phyloP scores from a whole-genome alignment of 2,329 filamentous ascomycete species.

The Didymella arachidicola region DNA sequence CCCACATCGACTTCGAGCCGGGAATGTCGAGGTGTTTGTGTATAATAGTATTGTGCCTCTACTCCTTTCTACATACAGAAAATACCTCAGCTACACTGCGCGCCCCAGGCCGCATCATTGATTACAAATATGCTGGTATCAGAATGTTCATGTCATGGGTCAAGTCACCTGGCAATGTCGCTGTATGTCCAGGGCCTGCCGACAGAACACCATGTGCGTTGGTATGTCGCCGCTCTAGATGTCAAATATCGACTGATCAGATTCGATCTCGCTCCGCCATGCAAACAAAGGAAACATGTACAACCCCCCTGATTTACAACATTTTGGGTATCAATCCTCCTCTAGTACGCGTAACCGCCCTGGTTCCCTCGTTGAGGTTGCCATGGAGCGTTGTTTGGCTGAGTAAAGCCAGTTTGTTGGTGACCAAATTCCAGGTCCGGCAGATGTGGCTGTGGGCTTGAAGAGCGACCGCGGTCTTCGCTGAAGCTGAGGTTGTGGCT shows the following conservation, averaged over 20 bases:
- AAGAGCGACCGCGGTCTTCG: constrained; percentile 29
- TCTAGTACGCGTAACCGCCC: constrained; percentile 39
- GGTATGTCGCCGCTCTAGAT: constrained; percentile 20
- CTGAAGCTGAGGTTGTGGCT: constrained; percentile 38
- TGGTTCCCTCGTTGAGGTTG: constrained; percentile 36
- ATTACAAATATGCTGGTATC: constrained; percentile 22
- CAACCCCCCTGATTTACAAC: constrained; percentile 12
- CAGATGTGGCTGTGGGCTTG: constrained; percentile 41
- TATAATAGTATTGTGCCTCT: constrained; percentile 13
- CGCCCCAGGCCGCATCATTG: constrained; percentile 19
- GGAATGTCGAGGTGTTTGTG: not conserved
- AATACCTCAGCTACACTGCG: constrained; percentile 10
- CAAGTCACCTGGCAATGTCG: constrained; percentile 20
- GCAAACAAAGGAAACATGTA: constrained; percentile 23
- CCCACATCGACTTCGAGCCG: not conserved
- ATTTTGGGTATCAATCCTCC: constrained; percentile 21
- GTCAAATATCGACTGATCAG: constrained; percentile 8
- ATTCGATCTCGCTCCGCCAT: constrained; percentile 14
- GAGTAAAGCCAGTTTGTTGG: constrained; percentile 30
- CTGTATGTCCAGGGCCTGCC: constrained; percentile 21
- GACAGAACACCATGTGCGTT: constrained; percentile 21
- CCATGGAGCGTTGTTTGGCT: constrained; percentile 34
- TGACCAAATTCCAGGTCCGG: constrained; percentile 40
- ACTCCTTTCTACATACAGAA: constrained; percentile 18
- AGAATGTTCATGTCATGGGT: constrained; percentile 23